Percentiles rank a stretch among this genome's conserved stretches.
Evolutionary conservation across 2,329 filamentous ascomycete genomes (phyloP).

Genomic region (Byssoonygena ceratinophila): DNA sequence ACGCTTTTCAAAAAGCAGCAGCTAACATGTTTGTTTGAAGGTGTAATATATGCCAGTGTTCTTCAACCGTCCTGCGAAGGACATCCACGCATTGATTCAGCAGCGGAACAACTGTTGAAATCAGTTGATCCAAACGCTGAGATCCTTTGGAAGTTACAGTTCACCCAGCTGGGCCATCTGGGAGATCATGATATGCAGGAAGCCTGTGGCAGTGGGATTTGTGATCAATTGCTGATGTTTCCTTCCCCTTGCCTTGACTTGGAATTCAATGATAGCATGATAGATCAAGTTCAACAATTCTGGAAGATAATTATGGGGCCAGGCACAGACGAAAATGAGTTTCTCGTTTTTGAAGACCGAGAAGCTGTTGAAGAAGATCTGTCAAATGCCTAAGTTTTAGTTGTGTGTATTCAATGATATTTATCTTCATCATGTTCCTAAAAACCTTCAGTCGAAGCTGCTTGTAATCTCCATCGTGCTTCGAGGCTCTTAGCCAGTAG

Average conservation of each 20-base stretch:
- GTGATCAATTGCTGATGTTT: constrained; percentile 46
- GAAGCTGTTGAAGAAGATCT: constrained; percentile 47
- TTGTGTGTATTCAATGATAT: too few relatives aligned
- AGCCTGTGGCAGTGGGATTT: constrained; percentile 22
- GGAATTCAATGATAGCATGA: constrained; percentile 59
- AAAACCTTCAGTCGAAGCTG: too few relatives aligned
- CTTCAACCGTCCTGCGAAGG: constrained; percentile 28
- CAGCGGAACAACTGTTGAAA: constrained; percentile 35
- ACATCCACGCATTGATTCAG: constrained; percentile 32
- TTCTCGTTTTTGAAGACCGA: constrained; percentile 70
- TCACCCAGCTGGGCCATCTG: constrained; percentile 37
- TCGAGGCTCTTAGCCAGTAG: too few relatives aligned
- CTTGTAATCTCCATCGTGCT: too few relatives aligned
- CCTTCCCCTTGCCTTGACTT: constrained; percentile 53
- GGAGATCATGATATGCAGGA: constrained; percentile 14
- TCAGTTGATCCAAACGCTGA: constrained; percentile 28
- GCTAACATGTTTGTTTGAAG: constrained; percentile 20
- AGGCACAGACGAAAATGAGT: constrained; percentile 44
- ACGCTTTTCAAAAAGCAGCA: neutral
- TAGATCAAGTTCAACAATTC: constrained; percentile 56
- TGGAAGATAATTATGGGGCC: constrained; percentile 57
- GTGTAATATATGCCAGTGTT: constrained; percentile 48
- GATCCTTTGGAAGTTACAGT: constrained; percentile 45
- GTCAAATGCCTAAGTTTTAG: neutral
- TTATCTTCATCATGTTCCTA: too few relatives aligned